Evolutionary conservation across 2,329 filamentous ascomycete species (phyloP), one percentile per base, ranked within the genome.

Genomic region (Kalaharituber pfeilii): DNA sequence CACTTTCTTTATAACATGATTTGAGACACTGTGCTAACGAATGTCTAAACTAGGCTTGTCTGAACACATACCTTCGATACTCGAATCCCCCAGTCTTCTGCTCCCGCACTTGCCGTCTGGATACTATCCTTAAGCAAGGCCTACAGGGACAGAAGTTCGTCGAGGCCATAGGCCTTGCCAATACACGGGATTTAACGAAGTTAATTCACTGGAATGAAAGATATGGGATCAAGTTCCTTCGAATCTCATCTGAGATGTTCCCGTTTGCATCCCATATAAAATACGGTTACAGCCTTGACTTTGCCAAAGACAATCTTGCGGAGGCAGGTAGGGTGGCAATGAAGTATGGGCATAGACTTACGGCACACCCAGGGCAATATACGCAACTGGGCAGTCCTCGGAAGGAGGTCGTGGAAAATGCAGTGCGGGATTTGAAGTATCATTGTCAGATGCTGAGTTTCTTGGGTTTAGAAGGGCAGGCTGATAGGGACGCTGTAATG

Each of bases 201-300:
- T 86, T 95, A 78, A 65, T 95, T 7, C 76, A 79, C 1, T 96
- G 89, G 89, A 95, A 96, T 65, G 82, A 93, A 60, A 84, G 79
- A 61, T 95, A 89, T 60, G 81, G 82, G 36, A 96, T 96, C 69
- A 88, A 80, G 62, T 95, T 96, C 67, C 79, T 96, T 77, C 79
- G 89, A 1, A 72, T 96, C 20, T 94, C 86, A 62, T 94, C 86
- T 53, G 89, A 95, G 62, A 95, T 95, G 84, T 96, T 96, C 60
- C 89, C 89, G 0, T 95, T 95, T 66, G 89, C 89, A 1, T 93
- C 85, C 60, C 89, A 96, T 64, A 75, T 77, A 24, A 82, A 86
- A 58, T 82, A 94, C 60, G 89, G 88, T 0, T 96, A 96, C 67
- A 82, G 79, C 61, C 73, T 96, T 11, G 82, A 84, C 0, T 95